phyloP scores from a whole-genome alignment of 805 yeast genomes.

The Starmerella davenportii region DNA sequence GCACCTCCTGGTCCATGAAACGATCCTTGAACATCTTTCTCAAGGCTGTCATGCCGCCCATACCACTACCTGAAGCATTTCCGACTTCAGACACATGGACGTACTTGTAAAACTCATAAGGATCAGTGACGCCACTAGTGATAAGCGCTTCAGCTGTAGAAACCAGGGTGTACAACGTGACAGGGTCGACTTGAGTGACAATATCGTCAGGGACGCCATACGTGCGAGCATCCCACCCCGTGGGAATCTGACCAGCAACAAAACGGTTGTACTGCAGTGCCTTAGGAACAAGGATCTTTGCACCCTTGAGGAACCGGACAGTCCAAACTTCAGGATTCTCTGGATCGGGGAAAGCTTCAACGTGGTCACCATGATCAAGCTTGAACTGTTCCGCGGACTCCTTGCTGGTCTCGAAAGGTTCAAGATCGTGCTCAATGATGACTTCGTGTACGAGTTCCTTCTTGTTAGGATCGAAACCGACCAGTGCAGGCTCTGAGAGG shows the following conservation, averaged over 20 bases:
- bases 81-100: conserved; percentile 98
- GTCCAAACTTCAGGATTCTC: conserved; percentile 76
- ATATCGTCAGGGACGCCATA: conserved; percentile 93
- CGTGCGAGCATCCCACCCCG: conserved; percentile 92
- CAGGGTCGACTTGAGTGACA: conserved; percentile 86
- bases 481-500: conserved; percentile 86
- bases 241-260: conserved; percentile 87
- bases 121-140: conserved; percentile 90
- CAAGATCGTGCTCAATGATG: conserved; percentile 89
- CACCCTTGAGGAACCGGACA: conserved; percentile 82
- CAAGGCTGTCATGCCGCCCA: conserved; percentile 97
- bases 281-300: conserved; percentile 78
- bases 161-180: conserved; percentile 81
- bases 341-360: conserved; percentile 73
- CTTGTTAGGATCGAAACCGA: conserved; percentile 90
- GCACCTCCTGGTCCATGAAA: conserved; percentile 81
- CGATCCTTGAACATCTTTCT: conserved; percentile 97
- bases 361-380: conserved; percentile 83
- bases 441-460: conserved; percentile 90
- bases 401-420: conserved; percentile 85
- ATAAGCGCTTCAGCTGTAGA: conserved; percentile 89
- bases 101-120: conserved; percentile 95
- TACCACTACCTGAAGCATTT: conserved; percentile 99
- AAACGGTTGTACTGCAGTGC: conserved; percentile 41
- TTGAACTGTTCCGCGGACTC: conserved; percentile 91